Base-by-base conservation (phyloP, 2,329 filamentous ascomycete genomes). In the Volutella citrinella region DNA sequence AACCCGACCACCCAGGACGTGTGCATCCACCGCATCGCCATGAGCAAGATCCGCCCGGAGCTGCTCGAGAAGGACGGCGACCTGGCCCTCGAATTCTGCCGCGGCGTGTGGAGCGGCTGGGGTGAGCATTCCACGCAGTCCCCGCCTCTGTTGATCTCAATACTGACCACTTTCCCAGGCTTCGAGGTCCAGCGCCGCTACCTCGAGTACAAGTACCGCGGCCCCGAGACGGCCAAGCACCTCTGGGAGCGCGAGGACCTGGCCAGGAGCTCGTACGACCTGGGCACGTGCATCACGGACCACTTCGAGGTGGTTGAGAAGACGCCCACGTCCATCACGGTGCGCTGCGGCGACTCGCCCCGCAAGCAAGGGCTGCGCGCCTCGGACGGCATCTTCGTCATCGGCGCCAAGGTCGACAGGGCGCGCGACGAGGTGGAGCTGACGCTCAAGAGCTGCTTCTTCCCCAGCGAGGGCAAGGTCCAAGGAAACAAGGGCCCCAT, bases 271-370 rank as follows among this genome's bases (percentile, higher is more conserved):
- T 67, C 47, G 9, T 87, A 86, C 53, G 72, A 79, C 14, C 66
- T 72, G 23, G 82, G 82, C 20, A 83, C 82, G 2, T 54, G 68
- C 24, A 74, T 87, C 37, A 83, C 78, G 4, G 80, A 87, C 54
- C 82, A 87, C 57, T 87, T 87, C 52, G 79, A 86, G 56, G 80
- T 87, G 0, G 64, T 87, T 2, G 74, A 80, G 33, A 82, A 82
- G 60, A 80, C 74, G 0, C 64, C 73, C 1, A 69, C 68, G 7
- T 65, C 70, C 10, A 80, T 86, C 39, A 69, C 78, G 1, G 69
- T 86, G 15, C 76, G 82, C 15, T 82, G 77, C 45, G 82, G 82
- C 12, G 82, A 81, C 42, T 76, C 76, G 3, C 82, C 82, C 1
- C 66, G 76, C 15, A 74, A 74, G 27, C 64, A 63, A 27, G 72